Evolutionary conservation across 768 basidiomycete genomes (phyloP), one percentile per base, ranked within the genome.

Genomic region (Kwoniella mangroviensis): DNA sequence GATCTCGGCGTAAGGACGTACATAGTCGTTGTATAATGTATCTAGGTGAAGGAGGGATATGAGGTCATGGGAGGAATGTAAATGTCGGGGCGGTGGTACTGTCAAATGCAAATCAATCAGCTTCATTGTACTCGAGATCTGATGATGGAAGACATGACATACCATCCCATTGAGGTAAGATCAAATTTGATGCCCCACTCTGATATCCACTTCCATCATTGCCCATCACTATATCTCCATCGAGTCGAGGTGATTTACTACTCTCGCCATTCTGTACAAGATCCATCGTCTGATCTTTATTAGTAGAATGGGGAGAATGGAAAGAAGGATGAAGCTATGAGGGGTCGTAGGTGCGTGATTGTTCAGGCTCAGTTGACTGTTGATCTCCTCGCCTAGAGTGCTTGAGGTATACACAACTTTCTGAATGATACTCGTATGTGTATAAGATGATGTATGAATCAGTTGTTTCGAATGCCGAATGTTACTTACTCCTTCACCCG

Each of bases 131-230:
- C 34, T 40, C 52, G 43, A 2, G 12, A 59, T 28, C 7, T 59
- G 45, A 49, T 49, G 0, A 1, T 17, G 19, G 13, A 19, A 49
- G 1, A 49, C 1, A 49, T 13, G 15, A 74, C 78, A 51, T 43
- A 79, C 78, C 59, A 59, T 79, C 76, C 78, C 78, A 79, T 19
- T 66, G 52, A 17, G 72, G 76, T 9, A 75, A 55, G 21, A 79
- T 74, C 54, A 79, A 57, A 13, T 60, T 65, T 3, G 75, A 58
- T 22, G 22, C 10, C n/a, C 54, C 49, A 10, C 63, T 24, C 24
- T 52, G 22, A 40, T 28, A 17, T 22, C 19, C 21, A 22, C 43
- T 49, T 65, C 52, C 63, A 45, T 6, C 28, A 41, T 11, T 51
- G 13, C 45, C 60, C 72, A 42, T 64, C 9, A 55, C 55, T 22